A percentile compares a stretch with the other conserved stretches of the same genome.
phyloP scores from a whole-genome alignment of 2,329 filamentous ascomycete genomes.

The Nothopassalora personata region DNA sequence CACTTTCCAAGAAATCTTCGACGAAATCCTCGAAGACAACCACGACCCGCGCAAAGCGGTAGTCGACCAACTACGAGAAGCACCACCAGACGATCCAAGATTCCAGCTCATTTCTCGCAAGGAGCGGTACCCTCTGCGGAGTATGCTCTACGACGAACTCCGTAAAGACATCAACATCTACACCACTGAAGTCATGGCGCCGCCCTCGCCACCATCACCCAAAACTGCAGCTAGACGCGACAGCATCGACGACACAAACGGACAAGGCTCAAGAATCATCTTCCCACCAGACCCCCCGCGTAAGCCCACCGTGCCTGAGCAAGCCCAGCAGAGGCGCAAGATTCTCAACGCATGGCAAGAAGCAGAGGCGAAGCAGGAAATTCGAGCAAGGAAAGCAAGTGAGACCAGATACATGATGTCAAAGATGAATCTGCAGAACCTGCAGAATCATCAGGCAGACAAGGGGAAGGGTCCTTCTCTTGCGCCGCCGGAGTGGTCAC shows the following conservation, averaged over 20 bases:
- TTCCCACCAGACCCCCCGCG: background rate
- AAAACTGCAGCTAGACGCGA: background rate
- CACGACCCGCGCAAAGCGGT: background rate
- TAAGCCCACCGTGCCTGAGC: background rate
- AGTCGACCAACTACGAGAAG: background rate
- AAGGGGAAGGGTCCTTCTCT: background rate
- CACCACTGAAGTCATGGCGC: background rate
- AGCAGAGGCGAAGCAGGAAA: background rate
- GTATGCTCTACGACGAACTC: background rate
- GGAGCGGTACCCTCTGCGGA: background rate
- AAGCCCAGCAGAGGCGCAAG: background rate
- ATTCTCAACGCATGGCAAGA: background rate
- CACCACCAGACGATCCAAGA: background rate
- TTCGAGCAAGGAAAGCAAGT: background rate
- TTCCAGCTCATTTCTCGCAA: background rate
- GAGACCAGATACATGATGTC: background rate
- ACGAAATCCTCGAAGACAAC: background rate
- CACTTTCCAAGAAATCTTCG: background rate
- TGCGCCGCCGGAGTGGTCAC: background rate
- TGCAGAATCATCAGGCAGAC: background rate
- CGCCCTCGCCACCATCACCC: background rate
- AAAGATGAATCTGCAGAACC: background rate
- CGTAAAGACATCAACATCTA: background rate
- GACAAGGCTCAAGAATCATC: background rate
- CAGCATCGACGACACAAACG: background rate